These are phyloP conservation scores for Gossypium anomalum DNA, from an alignment of 345 rosid species.

Conservation along the genomic window DNA sequence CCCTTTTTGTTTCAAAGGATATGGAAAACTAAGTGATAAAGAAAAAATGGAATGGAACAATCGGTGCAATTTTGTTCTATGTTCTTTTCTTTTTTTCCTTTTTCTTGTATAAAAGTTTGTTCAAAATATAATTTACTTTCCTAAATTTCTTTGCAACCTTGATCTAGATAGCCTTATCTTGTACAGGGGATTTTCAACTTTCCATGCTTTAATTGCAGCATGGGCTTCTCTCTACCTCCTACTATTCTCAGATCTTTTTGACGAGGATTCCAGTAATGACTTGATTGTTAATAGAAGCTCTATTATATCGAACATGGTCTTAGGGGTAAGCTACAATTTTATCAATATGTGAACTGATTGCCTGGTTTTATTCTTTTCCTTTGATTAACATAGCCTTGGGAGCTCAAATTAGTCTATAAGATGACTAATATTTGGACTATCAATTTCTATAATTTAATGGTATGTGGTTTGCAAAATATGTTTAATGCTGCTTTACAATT, in stretches of 20 bases:
- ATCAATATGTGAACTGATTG: background rate
- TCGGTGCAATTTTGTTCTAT: constrained; percentile 35
- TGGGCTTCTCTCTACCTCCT: constrained; percentile 60
- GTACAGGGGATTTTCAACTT: constrained; percentile 81
- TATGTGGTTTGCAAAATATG: background rate
- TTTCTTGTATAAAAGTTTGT: background rate
- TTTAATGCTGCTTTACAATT: background rate
- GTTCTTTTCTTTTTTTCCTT: background rate
- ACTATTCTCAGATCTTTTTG: constrained; percentile 53
- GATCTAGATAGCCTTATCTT: constrained; percentile 10
- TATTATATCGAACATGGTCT: constrained; percentile 38
- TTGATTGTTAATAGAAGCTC: constrained; percentile 52
- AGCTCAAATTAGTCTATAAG: background rate
- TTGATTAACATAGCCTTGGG: background rate
- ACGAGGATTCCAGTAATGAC: constrained; percentile 46
- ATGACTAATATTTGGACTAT: background rate
- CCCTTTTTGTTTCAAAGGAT: constrained; percentile 43
- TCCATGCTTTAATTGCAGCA: constrained; percentile 66
- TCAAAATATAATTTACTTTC: background rate
- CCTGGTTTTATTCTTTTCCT: background rate
- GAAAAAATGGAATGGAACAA: constrained; percentile 82
- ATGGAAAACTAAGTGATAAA: constrained; percentile 43
- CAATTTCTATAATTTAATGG: background rate
- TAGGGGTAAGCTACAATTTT: constrained; percentile 52
- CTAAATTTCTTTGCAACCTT: background rate